Evolutionary conservation across 768 basidiomycete species (phyloP), one percentile per base, ranked within the genome.

Genomic region (Cubamyces sp.): DNA sequence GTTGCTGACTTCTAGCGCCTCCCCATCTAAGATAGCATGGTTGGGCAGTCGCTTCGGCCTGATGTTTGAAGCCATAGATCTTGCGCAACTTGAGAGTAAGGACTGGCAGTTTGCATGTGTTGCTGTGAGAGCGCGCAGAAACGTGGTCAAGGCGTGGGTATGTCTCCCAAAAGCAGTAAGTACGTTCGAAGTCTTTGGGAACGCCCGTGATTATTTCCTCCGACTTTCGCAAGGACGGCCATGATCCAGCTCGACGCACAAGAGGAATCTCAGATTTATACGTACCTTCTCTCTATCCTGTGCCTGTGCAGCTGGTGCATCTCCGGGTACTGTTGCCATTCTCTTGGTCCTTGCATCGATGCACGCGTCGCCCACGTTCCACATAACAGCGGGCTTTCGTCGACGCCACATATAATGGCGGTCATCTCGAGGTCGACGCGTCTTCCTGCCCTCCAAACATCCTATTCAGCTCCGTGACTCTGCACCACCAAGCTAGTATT

Each of bases 11-110:
- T 40, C 14, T 2, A 53, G 37, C 5, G 19, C 52, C 3, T 64
- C 62, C 4, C 43, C 41, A 12, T 41, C 25, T 14, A 64, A 6
- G n/a, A 46, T 11, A 6, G 62, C 66, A 45, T 64, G 53, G 1
- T n/a, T 25, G 51, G 18, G 58, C 37, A 16, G 70, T 64, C 18
- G 64, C n/a, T 51, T 71, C 28, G 39, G 57, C 49, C 1, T 41
- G 47, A 3, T n/a, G 4, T 14, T 18, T 18, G 46, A n/a, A 41
- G 47, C 28, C 60, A 61, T 54, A 15, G n/a, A 19, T 11, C 6
- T 12, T 21, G 21, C 12, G 19, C 1, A n/a, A 25, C 4, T 19
- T 5, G 1, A 1, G n/a, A 47, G 46, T 9, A 47, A 4, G 23
- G 25, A n/a, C n/a, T n/a, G n/a, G n/a, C n/a, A n/a, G n/a, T n/a